Evolutionary conservation across 2,329 filamentous ascomycete species (phyloP).

Genomic region (Sporothrix luriei): DNA sequence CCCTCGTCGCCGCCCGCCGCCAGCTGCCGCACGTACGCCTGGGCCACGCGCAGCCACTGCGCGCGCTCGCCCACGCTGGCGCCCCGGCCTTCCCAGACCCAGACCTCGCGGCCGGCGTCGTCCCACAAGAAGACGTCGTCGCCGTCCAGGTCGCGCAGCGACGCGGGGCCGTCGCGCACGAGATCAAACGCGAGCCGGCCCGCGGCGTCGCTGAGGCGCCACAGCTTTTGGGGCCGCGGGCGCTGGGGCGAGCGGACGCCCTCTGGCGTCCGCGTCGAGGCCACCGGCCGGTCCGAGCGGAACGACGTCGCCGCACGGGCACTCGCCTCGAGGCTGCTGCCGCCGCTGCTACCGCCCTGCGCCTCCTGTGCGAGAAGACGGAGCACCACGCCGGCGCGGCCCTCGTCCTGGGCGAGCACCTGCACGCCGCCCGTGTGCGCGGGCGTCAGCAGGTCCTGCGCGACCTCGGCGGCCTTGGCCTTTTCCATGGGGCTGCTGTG

Average conservation of each 20-base stretch:
- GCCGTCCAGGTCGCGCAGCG: conserved; percentile 55
- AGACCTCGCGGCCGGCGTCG: conserved; percentile 59
- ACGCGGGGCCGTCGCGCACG: conserved; percentile 50
- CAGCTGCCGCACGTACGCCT: conserved; percentile 55
- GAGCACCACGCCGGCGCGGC: conserved; percentile 57
- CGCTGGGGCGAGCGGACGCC: neutral
- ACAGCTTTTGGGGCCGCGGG: conserved; percentile 48
- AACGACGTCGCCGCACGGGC: conserved; percentile 31
- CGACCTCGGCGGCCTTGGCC: conserved; percentile 67
- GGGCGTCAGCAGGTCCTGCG: conserved; percentile 61
- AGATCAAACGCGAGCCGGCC: conserved; percentile 60
- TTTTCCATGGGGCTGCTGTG: conserved; percentile 70
- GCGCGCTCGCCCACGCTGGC: conserved; percentile 63
- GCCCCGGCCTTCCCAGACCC: conserved; percentile 66
- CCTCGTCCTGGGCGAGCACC: conserved; percentile 64
- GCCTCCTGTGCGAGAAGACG: conserved; percentile 52
- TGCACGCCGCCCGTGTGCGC: conserved; percentile 67
- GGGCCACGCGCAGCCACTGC: conserved; percentile 62
- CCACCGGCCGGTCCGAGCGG: conserved; percentile 26
- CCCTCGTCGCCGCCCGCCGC: conserved; percentile 38
- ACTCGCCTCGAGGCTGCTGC: conserved; percentile 41
- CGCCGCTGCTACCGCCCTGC: conserved; percentile 44
- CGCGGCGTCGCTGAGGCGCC: conserved; percentile 64
- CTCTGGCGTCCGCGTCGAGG: neutral
- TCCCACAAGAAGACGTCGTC: conserved; percentile 65